A percentile compares a stretch with the other conserved stretches of the same genome.
These are phyloP conservation scores for Arthrobotrys entomopaga DNA, from an alignment of 2,329 filamentous ascomycete species.

Conservation along the genomic window DNA sequence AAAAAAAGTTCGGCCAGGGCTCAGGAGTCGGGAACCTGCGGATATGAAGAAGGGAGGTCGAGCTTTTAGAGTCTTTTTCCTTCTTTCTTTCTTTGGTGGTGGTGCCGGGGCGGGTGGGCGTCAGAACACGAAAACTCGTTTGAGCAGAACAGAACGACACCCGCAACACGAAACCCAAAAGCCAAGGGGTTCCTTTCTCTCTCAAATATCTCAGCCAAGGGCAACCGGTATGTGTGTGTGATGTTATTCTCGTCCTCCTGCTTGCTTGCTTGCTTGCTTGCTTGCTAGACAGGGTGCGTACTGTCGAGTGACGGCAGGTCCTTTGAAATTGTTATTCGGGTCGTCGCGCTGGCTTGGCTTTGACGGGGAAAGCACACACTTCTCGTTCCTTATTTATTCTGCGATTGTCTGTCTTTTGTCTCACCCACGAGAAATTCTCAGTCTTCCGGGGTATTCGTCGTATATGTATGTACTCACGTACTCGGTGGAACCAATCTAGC, in stretches of 20 bases:
- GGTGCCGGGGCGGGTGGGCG: not conserved
- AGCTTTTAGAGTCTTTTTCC: slow-evolving; percentile 25
- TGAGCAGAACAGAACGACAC: not conserved
- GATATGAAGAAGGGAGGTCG: slow-evolving; percentile 24
- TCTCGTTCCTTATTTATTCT: not conserved
- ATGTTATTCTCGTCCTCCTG: no score
- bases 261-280: no score
- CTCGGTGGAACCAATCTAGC: no score
- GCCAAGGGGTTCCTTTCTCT: no score
- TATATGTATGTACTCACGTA: no score
- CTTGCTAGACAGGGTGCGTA: no score
- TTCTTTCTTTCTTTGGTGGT: not conserved
- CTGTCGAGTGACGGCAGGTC: no score
- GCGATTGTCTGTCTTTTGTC: no score
- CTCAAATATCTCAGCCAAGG: no score
- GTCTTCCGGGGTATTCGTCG: no score
- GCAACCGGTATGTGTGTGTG: no score
- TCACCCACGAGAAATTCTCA: no score
- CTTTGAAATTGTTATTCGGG: not conserved
- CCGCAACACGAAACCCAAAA: slow-evolving; percentile 11
- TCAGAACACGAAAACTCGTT: slow-evolving; percentile 1
- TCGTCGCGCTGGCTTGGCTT: not conserved
- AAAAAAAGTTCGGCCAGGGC: slow-evolving; percentile 7
- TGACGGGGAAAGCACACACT: not conserved
- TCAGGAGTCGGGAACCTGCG: slow-evolving; percentile 54